phyloP scores from a whole-genome alignment of 306 rosid genomes.

The Crotalaria pallida region DNA sequence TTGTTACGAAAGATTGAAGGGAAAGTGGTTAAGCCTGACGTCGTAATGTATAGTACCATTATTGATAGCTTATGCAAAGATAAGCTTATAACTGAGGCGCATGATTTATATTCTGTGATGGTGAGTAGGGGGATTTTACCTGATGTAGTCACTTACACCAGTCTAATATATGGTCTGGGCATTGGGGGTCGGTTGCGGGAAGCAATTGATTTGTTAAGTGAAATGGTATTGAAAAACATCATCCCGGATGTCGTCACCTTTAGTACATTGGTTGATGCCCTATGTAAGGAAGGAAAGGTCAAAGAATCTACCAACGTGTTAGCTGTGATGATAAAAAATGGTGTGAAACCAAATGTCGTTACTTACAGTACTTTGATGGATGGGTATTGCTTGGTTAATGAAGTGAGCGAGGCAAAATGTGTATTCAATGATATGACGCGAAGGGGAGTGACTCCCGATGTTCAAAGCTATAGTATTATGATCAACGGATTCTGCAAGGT shows the following conservation, averaged over 20 bases:
- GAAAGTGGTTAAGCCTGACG: neutral
- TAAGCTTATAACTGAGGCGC: neutral
- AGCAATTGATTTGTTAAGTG: neutral
- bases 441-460: too few relatives aligned
- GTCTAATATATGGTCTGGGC: neutral
- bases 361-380: neutral
- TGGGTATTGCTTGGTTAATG: slow-evolving; percentile 15
- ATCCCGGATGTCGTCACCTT: neutral
- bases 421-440: neutral
- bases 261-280: neutral
- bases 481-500: too few relatives aligned
- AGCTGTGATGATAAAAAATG: neutral
- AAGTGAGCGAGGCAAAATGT: neutral
- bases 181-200: neutral
- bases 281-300: neutral
- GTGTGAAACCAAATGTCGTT: neutral
- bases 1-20: neutral
- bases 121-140: neutral
- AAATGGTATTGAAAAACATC: neutral
- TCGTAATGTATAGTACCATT: too few relatives aligned
- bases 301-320: neutral
- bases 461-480: too few relatives aligned
- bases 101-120: neutral
- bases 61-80: neutral
- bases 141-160: neutral